Evolutionary conservation across 2,329 filamentous ascomycete genomes (phyloP).

Genomic region (Penicillium expansum): DNA sequence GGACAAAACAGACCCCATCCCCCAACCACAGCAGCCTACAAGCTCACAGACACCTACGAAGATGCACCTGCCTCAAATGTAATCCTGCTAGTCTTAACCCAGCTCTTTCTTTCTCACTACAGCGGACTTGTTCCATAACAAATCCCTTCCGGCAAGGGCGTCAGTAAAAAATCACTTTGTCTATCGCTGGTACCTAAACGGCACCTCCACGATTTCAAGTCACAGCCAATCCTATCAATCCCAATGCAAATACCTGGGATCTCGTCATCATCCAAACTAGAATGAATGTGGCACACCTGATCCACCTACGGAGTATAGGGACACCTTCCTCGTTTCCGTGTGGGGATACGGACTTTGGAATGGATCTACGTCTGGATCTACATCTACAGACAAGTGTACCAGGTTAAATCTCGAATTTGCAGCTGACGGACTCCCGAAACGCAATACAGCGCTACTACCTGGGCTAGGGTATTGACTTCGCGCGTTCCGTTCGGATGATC

Average conservation of each 20-base stretch:
- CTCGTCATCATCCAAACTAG: slow-evolving; percentile 5
- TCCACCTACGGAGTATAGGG: slow-evolving; percentile 12
- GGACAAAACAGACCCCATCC: neutral
- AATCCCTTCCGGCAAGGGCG: neutral
- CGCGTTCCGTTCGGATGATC: slow-evolving; percentile 11
- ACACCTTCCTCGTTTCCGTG: slow-evolving; percentile 7
- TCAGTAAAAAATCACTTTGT: neutral
- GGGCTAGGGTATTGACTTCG: slow-evolving; percentile 1
- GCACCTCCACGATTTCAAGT: neutral
- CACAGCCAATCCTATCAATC: neutral
- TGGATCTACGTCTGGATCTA: neutral
- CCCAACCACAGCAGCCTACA: neutral
- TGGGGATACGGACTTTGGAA: neutral
- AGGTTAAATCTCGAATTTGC: neutral
- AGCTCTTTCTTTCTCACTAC: neutral
- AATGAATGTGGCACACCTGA: slow-evolving; percentile 4
- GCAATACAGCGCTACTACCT: slow-evolving; percentile 7
- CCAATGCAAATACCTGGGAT: neutral
- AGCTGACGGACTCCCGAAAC: neutral
- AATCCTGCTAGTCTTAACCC: neutral
- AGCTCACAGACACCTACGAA: neutral
- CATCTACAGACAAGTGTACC: neutral
- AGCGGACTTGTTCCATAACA: neutral
- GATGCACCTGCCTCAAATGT: neutral
- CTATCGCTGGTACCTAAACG: neutral